Evolutionary conservation across 176 grass and related monocot species (phyloP).

Genomic region (Alopecurus myosuroides): DNA sequence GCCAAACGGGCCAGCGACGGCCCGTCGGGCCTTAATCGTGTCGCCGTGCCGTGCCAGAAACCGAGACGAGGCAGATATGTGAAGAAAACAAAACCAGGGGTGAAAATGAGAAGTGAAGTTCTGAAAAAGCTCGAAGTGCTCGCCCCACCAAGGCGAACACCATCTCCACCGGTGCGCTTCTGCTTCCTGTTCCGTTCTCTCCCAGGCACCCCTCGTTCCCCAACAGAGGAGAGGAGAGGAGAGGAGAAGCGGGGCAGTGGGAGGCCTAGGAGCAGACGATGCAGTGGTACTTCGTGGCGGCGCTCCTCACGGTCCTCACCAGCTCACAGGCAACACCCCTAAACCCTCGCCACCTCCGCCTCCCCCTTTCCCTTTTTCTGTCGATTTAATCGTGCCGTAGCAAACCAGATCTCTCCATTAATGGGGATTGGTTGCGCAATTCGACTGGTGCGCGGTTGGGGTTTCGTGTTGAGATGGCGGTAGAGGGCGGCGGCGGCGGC

Average conservation of each 20-base stretch:
- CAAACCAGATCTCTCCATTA: background rate
- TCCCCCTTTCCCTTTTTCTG: background rate
- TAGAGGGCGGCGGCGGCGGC: background rate
- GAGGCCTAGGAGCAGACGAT: conserved; percentile 25
- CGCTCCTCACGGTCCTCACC: conserved; percentile 87
- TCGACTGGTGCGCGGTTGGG: background rate
- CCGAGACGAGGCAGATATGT: no score
- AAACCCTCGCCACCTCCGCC: background rate
- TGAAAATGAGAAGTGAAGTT: background rate
- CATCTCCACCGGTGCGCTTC: background rate
- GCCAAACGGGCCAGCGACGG: no score
- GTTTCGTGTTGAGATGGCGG: background rate
- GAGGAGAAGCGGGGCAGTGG: background rate
- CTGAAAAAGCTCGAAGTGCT: background rate
- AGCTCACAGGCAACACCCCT: conserved; percentile 65
- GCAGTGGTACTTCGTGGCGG: conserved; percentile 78
- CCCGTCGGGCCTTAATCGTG: no score
- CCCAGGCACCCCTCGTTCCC: background rate
- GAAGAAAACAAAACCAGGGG: background rate
- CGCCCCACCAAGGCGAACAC: background rate
- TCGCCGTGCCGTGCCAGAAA: no score
- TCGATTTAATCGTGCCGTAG: background rate
- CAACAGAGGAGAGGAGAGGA: background rate
- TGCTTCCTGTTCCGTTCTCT: background rate
- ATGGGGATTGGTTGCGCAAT: background rate